Evolutionary conservation across 2,329 filamentous ascomycete genomes (phyloP).

Genomic region (Cryoendolithus antarcticus): DNA sequence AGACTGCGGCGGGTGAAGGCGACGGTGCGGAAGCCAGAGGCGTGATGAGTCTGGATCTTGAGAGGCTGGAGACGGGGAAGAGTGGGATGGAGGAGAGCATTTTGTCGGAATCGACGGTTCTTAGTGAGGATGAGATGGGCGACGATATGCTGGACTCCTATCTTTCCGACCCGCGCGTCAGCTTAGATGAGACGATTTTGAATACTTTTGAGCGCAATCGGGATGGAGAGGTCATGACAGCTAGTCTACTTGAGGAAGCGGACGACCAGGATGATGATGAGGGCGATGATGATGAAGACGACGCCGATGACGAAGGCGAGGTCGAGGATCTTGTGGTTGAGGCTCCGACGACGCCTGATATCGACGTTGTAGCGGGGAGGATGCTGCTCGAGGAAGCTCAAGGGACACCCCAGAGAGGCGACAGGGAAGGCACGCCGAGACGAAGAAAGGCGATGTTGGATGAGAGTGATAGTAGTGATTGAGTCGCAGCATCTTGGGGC

Average conservation of each 20-base stretch:
- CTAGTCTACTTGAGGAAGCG: slow-evolving; percentile 7
- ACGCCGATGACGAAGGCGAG: slow-evolving; percentile 19
- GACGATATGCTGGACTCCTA: slow-evolving; percentile 15
- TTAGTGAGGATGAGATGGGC: slow-evolving; percentile 22
- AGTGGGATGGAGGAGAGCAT: slow-evolving; percentile 7
- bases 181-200: slow-evolving; percentile 9
- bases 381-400: too few species aligned
- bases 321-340: slow-evolving; percentile 25
- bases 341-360: slow-evolving; percentile 28
- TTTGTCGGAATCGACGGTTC: slow-evolving; percentile 5
- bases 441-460: too few species aligned
- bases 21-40: not conserved
- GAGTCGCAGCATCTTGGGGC: too few species aligned
- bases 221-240: too few species aligned
- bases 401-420: too few species aligned
- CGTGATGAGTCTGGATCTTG: slow-evolving; percentile 4
- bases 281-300: slow-evolving; percentile 6
- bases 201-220: slow-evolving; percentile 11
- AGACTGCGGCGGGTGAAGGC: too few species aligned
- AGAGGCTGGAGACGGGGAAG: slow-evolving; percentile 7
- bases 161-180: slow-evolving; percentile 8
- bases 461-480: too few species aligned
- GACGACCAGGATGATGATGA: slow-evolving; percentile 8
- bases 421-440: too few species aligned
- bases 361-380: slow-evolving; percentile 33